phyloP scores from a whole-genome alignment of 495 filamentous ascomycete species.

The Penicillium turbatum region DNA sequence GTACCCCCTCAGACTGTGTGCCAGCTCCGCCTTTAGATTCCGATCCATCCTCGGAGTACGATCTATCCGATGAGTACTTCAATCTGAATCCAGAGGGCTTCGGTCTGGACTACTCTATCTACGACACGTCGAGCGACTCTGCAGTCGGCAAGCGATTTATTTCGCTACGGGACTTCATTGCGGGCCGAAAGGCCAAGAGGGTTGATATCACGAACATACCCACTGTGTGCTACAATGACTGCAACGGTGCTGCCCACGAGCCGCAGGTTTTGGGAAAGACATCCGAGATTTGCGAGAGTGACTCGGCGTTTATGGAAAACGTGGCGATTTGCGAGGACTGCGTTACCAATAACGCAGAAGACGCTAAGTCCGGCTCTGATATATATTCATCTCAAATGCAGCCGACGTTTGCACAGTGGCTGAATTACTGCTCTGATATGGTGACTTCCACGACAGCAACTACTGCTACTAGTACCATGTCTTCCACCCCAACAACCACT shows the following conservation, averaged over 20 bases:
- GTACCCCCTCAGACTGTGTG: conserved; percentile 53
- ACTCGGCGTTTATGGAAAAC: conserved; percentile 38
- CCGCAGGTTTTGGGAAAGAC: conserved; percentile 45
- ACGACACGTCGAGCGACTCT: conserved; percentile 6
- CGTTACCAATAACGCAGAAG: conserved; percentile 3
- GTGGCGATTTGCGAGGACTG: conserved; percentile 35
- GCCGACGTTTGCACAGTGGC: conserved; percentile 18
- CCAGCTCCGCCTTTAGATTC: conserved; percentile 31
- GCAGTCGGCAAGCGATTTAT: conserved; percentile 3
- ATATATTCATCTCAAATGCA: conserved; percentile 8
- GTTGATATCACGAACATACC: conserved; percentile 24
- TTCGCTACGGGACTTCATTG: background rate
- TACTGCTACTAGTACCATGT: background rate
- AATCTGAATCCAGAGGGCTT: conserved; percentile 60
- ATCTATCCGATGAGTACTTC: conserved; percentile 54
- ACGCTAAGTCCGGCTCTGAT: background rate
- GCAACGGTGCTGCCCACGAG: conserved; percentile 48
- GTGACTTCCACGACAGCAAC: background rate
- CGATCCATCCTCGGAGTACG: conserved; percentile 41
- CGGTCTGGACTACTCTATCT: conserved; percentile 59
- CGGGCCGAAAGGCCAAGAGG: conserved; percentile 5
- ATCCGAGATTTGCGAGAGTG: conserved; percentile 38
- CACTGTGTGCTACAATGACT: conserved; percentile 48
- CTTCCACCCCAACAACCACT: conserved; percentile 4
- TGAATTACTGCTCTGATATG: conserved; percentile 19